Percentiles rank a stretch among this genome's conserved stretches.
These are phyloP conservation scores for Myxozyma mucilagina DNA, from an alignment of 805 yeast genomes.

Conservation along the genomic window DNA sequence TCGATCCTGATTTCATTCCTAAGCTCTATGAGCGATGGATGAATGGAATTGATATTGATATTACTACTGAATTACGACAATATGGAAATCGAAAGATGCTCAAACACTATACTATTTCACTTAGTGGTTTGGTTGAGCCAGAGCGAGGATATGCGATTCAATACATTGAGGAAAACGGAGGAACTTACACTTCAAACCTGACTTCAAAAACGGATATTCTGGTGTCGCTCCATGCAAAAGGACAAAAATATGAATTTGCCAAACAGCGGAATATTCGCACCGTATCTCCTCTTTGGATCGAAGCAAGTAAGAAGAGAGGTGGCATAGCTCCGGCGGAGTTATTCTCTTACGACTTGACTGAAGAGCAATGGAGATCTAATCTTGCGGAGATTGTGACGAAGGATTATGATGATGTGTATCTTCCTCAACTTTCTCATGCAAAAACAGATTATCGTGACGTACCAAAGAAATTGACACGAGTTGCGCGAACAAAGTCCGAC, in stretches of 20 bases:
- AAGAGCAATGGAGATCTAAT: constrained; percentile 6
- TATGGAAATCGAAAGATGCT: constrained; percentile 36
- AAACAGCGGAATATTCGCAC: constrained; percentile 44
- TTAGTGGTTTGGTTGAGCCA: constrained; percentile 41
- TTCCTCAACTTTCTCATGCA: neutral
- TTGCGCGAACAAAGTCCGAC: constrained; percentile 13
- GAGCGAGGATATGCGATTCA: constrained; percentile 33
- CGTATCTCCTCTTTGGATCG: constrained; percentile 49
- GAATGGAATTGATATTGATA: constrained; percentile 48
- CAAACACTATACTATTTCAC: constrained; percentile 41
- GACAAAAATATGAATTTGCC: constrained; percentile 45
- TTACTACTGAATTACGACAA: constrained; percentile 32
- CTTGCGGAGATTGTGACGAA: constrained; percentile 2
- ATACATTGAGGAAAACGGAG: constrained; percentile 41
- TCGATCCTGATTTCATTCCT: constrained; percentile 50
- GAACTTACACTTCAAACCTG: constrained; percentile 37
- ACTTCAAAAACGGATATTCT: constrained; percentile 37
- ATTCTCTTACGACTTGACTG: constrained; percentile 36
- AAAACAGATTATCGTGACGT: neutral
- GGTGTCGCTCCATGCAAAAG: constrained; percentile 37
- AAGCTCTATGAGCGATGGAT: constrained; percentile 55
- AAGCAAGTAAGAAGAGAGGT: constrained; percentile 41
- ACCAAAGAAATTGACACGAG: neutral
- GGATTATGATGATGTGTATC: neutral
- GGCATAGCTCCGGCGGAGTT: constrained; percentile 32